These are phyloP conservation scores for Hypoxylon rubiginosum DNA, from an alignment of 2,329 filamentous ascomycete species.

Conservation along the genomic window DNA sequence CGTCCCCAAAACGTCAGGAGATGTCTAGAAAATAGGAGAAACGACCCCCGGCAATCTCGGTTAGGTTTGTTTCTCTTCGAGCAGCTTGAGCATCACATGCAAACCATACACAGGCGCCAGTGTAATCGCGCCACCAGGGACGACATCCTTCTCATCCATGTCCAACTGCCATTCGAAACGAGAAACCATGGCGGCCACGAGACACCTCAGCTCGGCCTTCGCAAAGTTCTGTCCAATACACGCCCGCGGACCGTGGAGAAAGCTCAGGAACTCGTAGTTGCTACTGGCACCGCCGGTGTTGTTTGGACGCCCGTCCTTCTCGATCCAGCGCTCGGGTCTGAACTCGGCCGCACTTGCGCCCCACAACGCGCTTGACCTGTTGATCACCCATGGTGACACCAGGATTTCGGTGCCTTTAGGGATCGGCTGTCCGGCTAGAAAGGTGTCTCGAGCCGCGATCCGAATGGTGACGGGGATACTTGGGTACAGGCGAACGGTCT, in stretches of 20 bases:
- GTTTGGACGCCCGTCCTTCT: slow-evolving; percentile 56
- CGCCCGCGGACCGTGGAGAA: slow-evolving; percentile 77
- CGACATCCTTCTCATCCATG: slow-evolving; percentile 70
- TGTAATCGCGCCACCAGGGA: slow-evolving; percentile 75
- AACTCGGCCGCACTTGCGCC: slow-evolving; percentile 75
- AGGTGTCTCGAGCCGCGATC: slow-evolving; percentile 67
- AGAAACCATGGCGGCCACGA: slow-evolving; percentile 76
- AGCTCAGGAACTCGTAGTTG: slow-evolving; percentile 78
- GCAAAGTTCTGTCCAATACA: slow-evolving; percentile 82
- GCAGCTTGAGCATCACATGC: slow-evolving; percentile 57
- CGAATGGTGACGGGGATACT: slow-evolving; percentile 76
- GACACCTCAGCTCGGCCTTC: slow-evolving; percentile 78
- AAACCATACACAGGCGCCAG: slow-evolving; percentile 76
- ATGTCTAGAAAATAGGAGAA: neutral
- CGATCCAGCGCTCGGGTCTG: slow-evolving; percentile 77
- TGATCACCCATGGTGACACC: slow-evolving; percentile 71
- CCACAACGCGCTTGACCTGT: slow-evolving; percentile 75
- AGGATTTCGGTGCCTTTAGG: slow-evolving; percentile 75
- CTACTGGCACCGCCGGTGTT: slow-evolving; percentile 75
- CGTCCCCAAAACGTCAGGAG: neutral
- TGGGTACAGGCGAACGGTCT: slow-evolving; percentile 73
- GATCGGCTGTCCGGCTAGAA: slow-evolving; percentile 69
- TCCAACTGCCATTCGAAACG: slow-evolving; percentile 70
- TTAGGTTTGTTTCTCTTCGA: slow-evolving; percentile 3
- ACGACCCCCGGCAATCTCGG: too few relatives aligned